Evolutionary conservation across 2,329 filamentous ascomycete species (phyloP), one percentile per base, ranked within the genome.

Genomic region (Venturia pyrina): DNA sequence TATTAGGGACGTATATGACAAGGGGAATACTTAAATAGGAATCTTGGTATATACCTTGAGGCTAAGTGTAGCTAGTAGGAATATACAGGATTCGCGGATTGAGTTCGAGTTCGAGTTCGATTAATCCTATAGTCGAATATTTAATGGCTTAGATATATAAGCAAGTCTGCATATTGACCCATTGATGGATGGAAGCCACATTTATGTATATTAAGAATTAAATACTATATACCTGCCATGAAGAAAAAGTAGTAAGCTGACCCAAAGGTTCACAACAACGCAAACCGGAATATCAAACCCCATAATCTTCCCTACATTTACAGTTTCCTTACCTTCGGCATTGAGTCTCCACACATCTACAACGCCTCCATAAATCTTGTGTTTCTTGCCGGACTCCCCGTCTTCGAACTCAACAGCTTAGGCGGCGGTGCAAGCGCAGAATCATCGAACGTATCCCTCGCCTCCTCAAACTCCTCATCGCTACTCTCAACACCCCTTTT

Each of bases 311-410:
- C 44, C 44, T 48, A 48, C n/a, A 48, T 19, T 21, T 21, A n/a
- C n/a, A 11, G 1, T 21, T n/a, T 48, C 44, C 21, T 59, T 4
- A 32, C 34, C 19, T 6, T 40, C 24, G 7, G 34, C 56, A 34
- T 17, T 11, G n/a, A 19, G 13, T n/a, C 5, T 15, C 1, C 17
- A 34, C 28, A 60, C 56, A n/a, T 32, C 59, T 66, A 62, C 24
- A 66, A 41, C 21, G 32, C 59, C 63, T 67, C 66, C 15, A 10
- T 10, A 53, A 67, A 67, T 68, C 78, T 80, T 44, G 83, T 83
- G 67, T 83, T 82, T 57, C 84, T 76, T 7, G 74, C 79, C 0
- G 83, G 82, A 70, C 82, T 85, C 56, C 76, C 77, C 46, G 79
- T 61, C 77, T 75, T n/a, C 74, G 68, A 62, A 66, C 69, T 71